A percentile compares a stretch with the other conserved stretches of the same genome.
phyloP scores from a whole-genome alignment of 345 rosid species.

The Aethionema arabicum region DNA sequence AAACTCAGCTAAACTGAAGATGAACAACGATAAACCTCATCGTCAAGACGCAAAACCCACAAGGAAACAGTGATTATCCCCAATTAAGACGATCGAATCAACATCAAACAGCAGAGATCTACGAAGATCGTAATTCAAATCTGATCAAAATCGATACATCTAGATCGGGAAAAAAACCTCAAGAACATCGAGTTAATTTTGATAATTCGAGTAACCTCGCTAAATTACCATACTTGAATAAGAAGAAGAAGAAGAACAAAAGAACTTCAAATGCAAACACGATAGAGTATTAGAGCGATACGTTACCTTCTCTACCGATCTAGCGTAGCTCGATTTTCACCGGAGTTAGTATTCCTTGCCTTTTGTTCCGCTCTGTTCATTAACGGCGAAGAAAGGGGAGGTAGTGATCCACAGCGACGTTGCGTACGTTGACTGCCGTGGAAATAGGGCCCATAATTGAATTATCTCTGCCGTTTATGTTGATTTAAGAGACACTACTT shows the following conservation, averaged over 20 bases:
- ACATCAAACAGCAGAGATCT: conserved; percentile 20
- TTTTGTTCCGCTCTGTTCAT: conserved; percentile 22
- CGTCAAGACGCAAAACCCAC: conserved; percentile 16
- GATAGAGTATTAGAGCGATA: not conserved
- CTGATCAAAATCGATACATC: conserved; percentile 2
- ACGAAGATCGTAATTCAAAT: conserved; percentile 3
- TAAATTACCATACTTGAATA: not conserved
- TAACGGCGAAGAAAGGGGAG: conserved; percentile 11
- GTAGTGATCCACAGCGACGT: conserved; percentile 30
- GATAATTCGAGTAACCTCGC: not conserved
- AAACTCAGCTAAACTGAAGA: not conserved
- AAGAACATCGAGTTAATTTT: not conserved
- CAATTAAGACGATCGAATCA: conserved; percentile 1
- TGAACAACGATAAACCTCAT: conserved; percentile 18
- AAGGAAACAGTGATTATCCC: not conserved
- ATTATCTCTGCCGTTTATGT: conserved; percentile 22
- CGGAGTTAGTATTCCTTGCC: conserved; percentile 17
- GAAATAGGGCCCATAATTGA: conserved; percentile 18
- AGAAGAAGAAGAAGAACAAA: not conserved
- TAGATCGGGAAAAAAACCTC: conserved; percentile 15
- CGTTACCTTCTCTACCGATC: conserved; percentile 22
- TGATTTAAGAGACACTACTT: not conserved
- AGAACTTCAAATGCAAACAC: not conserved
- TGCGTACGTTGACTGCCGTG: conserved; percentile 37
- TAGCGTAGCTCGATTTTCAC: conserved; percentile 21